Conservation (phyloP, 2,329 filamentous ascomycete genomes). For the Colletotrichum sansevieriae region DNA sequence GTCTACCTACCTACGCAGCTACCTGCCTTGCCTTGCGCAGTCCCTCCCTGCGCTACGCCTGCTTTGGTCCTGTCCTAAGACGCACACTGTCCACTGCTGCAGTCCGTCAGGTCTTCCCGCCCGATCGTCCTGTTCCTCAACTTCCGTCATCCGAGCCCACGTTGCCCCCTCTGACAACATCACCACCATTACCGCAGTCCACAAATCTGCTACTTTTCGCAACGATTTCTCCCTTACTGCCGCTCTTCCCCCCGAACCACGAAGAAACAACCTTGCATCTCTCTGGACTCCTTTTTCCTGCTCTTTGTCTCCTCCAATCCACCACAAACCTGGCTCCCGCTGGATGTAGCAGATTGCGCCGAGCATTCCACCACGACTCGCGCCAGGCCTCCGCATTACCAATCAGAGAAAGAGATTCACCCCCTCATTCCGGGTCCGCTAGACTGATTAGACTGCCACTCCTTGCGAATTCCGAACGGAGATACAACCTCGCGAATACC, state of each 20-base stretch:
- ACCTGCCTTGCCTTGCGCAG: background rate
- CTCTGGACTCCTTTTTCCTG: slow-evolving; percentile 6
- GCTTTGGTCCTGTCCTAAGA: slow-evolving; percentile 20
- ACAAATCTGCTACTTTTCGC: slow-evolving; percentile 34
- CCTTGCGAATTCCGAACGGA: slow-evolving; percentile 12
- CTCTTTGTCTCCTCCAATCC: slow-evolving; percentile 5
- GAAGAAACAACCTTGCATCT: slow-evolving; percentile 30
- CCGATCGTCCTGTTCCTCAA: slow-evolving; percentile 37
- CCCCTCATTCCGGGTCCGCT: slow-evolving; percentile 22
- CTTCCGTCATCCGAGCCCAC: slow-evolving; percentile 41
- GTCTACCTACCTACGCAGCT: background rate
- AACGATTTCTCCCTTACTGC: slow-evolving; percentile 36
- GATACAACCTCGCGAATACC: slow-evolving; percentile 19
- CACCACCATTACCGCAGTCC: slow-evolving; percentile 30
- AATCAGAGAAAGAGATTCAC: slow-evolving; percentile 22
- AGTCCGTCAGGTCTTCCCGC: slow-evolving; percentile 26
- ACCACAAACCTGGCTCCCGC: background rate
- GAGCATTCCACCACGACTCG: slow-evolving; percentile 29
- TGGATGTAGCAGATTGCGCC: slow-evolving; percentile 23
- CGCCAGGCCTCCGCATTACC: slow-evolving; percentile 33
- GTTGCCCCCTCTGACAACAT: slow-evolving; percentile 40
- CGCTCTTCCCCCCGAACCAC: slow-evolving; percentile 11
- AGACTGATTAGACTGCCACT: slow-evolving; percentile 26
- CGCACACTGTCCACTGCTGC: slow-evolving; percentile 27
- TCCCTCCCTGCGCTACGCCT: slow-evolving; percentile 13